Conservation (phyloP, 1,284 basidiomycete genomes). For the Cutaneotrichosporon curvatum region DNA sequence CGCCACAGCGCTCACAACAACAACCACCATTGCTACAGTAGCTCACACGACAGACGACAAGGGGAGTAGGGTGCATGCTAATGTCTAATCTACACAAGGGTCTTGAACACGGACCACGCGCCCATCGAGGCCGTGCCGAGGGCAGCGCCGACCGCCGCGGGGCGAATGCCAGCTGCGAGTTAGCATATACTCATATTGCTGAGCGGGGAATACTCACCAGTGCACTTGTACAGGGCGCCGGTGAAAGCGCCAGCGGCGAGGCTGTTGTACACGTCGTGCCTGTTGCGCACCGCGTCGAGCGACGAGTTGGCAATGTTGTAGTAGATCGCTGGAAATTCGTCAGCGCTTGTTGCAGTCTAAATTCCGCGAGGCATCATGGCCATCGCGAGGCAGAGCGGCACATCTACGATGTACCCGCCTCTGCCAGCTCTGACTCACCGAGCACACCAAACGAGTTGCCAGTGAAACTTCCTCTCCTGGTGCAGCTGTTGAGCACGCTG, state of each 20-base stretch:
- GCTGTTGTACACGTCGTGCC: conserved; percentile 85
- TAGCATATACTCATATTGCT: conserved; percentile 5
- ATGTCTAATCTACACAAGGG: conserved; percentile 42
- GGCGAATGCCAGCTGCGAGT: conserved; percentile 74
- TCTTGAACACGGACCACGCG: conserved; percentile 86
- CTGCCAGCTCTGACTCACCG: too few species aligned
- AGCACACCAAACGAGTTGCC: conserved; percentile 97
- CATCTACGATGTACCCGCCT: too few species aligned
- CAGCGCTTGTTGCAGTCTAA: conserved; percentile 2
- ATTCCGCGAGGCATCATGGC: too few species aligned
- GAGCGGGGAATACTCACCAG: conserved; percentile 58
- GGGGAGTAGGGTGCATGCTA: conserved; percentile 40
- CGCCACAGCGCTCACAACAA: too few species aligned
- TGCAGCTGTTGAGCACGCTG: conserved; percentile 92
- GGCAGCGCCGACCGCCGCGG: conserved; percentile 78
- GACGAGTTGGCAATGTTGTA: conserved; percentile 96
- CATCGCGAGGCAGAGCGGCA: too few species aligned
- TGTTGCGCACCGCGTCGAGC: conserved; percentile 79
- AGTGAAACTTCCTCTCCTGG: conserved; percentile 91
- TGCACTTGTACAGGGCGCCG: conserved; percentile 87
- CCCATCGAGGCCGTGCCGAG: conserved; percentile 83
- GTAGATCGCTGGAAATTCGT: conserved; percentile 61
- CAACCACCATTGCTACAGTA: too few species aligned
- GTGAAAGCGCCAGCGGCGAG: conserved; percentile 87
- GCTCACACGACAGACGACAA: conserved; percentile 51